Evolutionary conservation across 129 eudicot genomes (phyloP).

Genomic region (Artemisia argyi): DNA sequence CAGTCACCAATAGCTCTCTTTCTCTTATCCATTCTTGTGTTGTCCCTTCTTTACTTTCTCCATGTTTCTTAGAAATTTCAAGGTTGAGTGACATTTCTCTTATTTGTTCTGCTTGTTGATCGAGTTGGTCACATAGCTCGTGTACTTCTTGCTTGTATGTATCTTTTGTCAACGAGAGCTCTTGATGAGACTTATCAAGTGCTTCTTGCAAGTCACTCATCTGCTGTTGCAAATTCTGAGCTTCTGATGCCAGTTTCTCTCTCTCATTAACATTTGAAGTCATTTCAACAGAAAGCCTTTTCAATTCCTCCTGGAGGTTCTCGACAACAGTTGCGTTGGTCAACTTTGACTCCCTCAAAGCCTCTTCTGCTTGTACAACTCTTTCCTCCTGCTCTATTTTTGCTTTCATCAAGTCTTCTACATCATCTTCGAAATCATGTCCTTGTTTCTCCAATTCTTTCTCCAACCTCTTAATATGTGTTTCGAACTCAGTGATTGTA

Average conservation of each 20-base stretch:
- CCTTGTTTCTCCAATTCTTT: slow-evolving; percentile 70
- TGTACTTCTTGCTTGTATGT: slow-evolving; percentile 38
- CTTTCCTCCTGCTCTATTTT: slow-evolving; percentile 72
- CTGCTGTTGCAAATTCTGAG: too few species aligned
- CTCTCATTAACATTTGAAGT: too few species aligned
- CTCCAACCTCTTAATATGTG: slow-evolving; percentile 55
- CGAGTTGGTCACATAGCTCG: slow-evolving; percentile 40
- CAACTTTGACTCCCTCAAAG: slow-evolving; percentile 52
- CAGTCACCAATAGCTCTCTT: slow-evolving; percentile 45
- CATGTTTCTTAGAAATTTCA: slow-evolving; percentile 21
- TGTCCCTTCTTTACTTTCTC: slow-evolving; percentile 13
- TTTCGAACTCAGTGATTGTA: slow-evolving; percentile 56
- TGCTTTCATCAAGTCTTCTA: slow-evolving; percentile 50
- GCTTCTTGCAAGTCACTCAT: slow-evolving; percentile 27
- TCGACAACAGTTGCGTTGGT: slow-evolving; percentile 40
- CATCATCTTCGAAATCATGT: slow-evolving; percentile 61
- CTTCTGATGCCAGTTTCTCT: too few species aligned
- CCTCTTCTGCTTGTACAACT: slow-evolving; percentile 70
- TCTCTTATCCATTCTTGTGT: slow-evolving; percentile 26
- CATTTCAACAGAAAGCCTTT: too few species aligned
- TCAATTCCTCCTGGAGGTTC: slow-evolving; percentile 26
- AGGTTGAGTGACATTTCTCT: slow-evolving; percentile 37
- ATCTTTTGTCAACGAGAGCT: slow-evolving; percentile 47
- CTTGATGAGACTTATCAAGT: slow-evolving; percentile 52
- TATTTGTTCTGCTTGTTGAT: slow-evolving; percentile 36